Percentiles rank a stretch among this genome's conserved stretches.
Evolutionary conservation across 78 protist species (phyloP).

Genomic region (Dictyostelium capitatum): DNA sequence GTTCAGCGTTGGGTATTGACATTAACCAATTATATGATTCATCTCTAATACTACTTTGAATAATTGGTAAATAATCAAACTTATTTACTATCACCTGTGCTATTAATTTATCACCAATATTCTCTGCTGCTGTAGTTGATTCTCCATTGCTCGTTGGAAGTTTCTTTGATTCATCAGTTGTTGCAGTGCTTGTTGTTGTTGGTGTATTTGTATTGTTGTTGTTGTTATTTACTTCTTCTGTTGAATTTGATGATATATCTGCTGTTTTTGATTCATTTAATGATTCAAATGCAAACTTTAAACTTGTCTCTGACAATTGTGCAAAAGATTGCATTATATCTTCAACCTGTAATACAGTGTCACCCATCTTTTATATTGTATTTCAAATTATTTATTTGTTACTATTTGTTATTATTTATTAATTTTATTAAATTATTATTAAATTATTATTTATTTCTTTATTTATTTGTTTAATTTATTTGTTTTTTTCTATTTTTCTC

Average conservation of each 20-base stretch:
- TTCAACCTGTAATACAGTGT: constrained; percentile 1
- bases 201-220: not conserved
- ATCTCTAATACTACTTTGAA: constrained; percentile 13
- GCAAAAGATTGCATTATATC: constrained; percentile 15
- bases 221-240: not conserved
- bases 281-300: constrained; percentile 17
- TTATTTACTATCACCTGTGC: not conserved
- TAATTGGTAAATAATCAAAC: constrained; percentile 19
- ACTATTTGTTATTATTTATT: not conserved
- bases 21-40: constrained; percentile 12
- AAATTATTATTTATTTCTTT: not conserved
- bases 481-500: not conserved
- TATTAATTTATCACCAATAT: not conserved
- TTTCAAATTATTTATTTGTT: not conserved
- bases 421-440: not conserved
- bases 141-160: not conserved
- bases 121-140: not conserved
- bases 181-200: not conserved
- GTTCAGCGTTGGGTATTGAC: not conserved
- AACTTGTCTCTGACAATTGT: not conserved
- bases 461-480: not conserved
- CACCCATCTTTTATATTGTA: not conserved
- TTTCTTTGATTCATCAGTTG: not conserved
- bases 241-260: not conserved
- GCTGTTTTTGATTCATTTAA: not conserved